phyloP scores from a whole-genome alignment of 2,329 filamentous ascomycete species.

The Phyllosticta citribraziliensis region DNA sequence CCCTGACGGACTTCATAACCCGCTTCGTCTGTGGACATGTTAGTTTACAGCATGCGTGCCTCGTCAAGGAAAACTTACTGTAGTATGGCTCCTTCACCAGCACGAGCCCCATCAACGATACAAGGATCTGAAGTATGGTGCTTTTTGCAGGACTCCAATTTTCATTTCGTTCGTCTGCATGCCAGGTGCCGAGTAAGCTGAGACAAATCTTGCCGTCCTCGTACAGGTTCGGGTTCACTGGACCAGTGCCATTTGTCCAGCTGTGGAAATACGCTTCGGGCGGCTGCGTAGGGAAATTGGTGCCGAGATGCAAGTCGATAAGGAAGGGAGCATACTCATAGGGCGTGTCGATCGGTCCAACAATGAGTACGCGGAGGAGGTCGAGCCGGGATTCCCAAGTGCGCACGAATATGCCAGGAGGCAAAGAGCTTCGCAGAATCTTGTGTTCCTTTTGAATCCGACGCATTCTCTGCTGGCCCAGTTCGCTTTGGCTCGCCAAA shows the following conservation, averaged over 20 bases:
- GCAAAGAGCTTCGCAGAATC: slow-evolving; percentile 46
- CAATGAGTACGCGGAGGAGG: slow-evolving; percentile 47
- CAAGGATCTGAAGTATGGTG: slow-evolving; percentile 47
- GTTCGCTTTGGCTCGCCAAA: slow-evolving; percentile 14
- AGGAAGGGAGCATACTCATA: slow-evolving; percentile 53
- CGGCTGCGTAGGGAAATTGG: slow-evolving; percentile 41
- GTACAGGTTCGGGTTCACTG: slow-evolving; percentile 54
- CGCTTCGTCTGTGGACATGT: slow-evolving; percentile 41
- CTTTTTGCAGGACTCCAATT: slow-evolving; percentile 44
- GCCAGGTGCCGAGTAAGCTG: slow-evolving; percentile 51
- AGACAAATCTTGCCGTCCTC: slow-evolving; percentile 54
- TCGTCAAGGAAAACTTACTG: slow-evolving; percentile 29
- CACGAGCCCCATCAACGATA: slow-evolving; percentile 48
- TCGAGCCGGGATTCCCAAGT: slow-evolving; percentile 51
- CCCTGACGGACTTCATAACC: slow-evolving; percentile 46
- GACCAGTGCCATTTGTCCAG: slow-evolving; percentile 43
- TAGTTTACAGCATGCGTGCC: not conserved
- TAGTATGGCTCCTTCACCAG: slow-evolving; percentile 52
- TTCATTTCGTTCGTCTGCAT: slow-evolving; percentile 42
- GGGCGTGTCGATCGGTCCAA: slow-evolving; percentile 50
- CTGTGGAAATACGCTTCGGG: slow-evolving; percentile 50
- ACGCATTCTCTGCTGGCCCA: slow-evolving; percentile 36
- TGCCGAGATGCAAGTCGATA: slow-evolving; percentile 46
- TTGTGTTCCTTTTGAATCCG: slow-evolving; percentile 48
- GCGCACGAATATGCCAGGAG: slow-evolving; percentile 47